Evolutionary conservation across 805 yeast genomes (phyloP).

Genomic region (Helenozyma baotianmanensis): DNA sequence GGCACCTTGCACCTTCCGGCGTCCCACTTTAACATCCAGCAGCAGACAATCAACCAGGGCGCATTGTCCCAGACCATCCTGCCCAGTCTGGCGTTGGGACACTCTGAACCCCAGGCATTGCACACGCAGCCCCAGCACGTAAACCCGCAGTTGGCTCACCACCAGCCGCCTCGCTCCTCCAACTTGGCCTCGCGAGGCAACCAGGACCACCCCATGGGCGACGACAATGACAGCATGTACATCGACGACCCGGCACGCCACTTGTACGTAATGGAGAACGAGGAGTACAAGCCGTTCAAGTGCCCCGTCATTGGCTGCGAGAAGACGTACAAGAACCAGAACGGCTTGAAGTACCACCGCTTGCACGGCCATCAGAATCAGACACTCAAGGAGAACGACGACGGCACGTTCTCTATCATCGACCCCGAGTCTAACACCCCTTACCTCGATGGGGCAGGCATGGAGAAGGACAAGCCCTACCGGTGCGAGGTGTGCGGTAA

Average conservation of each 20-base stretch:
- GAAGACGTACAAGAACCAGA: slow-evolving; percentile 95
- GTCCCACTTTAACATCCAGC: slow-evolving; percentile 22
- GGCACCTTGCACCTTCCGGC: slow-evolving; percentile 17
- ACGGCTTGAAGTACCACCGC: slow-evolving; percentile 93
- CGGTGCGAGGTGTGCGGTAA: slow-evolving; percentile 98
- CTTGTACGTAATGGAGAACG: slow-evolving; percentile 84
- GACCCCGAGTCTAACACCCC: slow-evolving; percentile 90
- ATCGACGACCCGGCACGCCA: slow-evolving; percentile 97
- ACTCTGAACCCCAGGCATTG: slow-evolving; percentile 3
- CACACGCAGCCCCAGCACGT: slow-evolving; percentile 3
- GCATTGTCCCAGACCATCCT: slow-evolving; percentile 11
- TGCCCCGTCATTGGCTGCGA: slow-evolving; percentile 99
- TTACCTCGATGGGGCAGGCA: slow-evolving; percentile 86
- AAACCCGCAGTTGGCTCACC: slow-evolving; percentile 6
- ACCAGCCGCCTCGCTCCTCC: slow-evolving; percentile 2
- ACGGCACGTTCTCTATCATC: slow-evolving; percentile 86
- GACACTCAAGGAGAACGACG: slow-evolving; percentile 82
- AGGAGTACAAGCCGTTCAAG: slow-evolving; percentile 90
- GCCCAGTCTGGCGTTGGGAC: slow-evolving; percentile 14
- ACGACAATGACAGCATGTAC: slow-evolving; percentile 61
- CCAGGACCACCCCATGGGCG: slow-evolving; percentile 29
- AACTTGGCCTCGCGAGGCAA: slow-evolving; percentile 10
- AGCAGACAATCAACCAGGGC: slow-evolving; percentile 18
- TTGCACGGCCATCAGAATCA: slow-evolving; percentile 97
- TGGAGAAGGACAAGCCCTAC: slow-evolving; percentile 97